phyloP scores from a whole-genome alignment of 345 rosid genomes.

The Syzygium jambos region DNA sequence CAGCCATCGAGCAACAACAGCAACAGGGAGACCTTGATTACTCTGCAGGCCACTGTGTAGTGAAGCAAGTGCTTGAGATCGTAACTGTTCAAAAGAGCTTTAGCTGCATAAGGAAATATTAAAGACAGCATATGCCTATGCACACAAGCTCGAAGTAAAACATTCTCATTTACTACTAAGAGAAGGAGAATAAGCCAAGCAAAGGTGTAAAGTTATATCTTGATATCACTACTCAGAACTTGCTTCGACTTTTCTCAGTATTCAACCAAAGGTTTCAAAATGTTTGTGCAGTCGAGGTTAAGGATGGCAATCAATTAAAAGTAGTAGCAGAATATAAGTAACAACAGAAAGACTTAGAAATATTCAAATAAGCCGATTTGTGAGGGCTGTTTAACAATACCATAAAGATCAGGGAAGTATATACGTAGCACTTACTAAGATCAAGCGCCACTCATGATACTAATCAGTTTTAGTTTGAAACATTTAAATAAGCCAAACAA shows the following conservation, averaged over 20 bases:
- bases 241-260: not conserved
- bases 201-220: not conserved
- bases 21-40: slow-evolving; percentile 89
- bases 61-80: slow-evolving; percentile 89
- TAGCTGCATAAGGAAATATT: not conserved
- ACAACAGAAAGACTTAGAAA: not conserved
- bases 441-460: not conserved
- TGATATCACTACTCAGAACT: not conserved
- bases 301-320: not conserved
- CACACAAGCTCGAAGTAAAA: not conserved
- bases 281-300: not conserved
- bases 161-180: not conserved
- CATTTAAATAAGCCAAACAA: not conserved
- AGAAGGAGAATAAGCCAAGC: not conserved
- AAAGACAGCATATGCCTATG: not conserved
- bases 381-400: not conserved
- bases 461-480: not conserved
- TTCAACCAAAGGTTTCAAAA: not conserved
- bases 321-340: not conserved
- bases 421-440: not conserved
- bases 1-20: slow-evolving; percentile 71
- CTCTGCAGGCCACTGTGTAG: slow-evolving; percentile 73
- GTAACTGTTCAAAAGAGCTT: slow-evolving; percentile 46
- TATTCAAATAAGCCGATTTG: too few relatives aligned
- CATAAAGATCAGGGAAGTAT: not conserved